Conservation (phyloP, 2,329 filamentous ascomycete species). For the Exophiala xenobiotica region DNA sequence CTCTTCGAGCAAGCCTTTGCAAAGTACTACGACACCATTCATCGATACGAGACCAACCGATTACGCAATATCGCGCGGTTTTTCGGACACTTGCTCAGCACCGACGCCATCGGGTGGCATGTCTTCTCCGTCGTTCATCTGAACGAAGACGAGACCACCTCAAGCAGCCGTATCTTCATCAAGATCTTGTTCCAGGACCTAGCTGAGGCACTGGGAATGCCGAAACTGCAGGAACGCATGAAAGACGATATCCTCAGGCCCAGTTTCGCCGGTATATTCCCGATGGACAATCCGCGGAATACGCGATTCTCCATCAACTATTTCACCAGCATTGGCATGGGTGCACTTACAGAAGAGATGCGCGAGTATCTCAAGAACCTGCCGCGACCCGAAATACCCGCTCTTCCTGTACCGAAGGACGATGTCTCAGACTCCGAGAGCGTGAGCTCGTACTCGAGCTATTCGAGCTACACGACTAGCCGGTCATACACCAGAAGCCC, state of each 20-base stretch:
- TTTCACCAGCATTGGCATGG: constrained; percentile 97
- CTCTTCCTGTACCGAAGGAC: constrained; percentile 53
- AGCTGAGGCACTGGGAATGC: constrained; percentile 79
- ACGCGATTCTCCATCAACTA: constrained; percentile 98
- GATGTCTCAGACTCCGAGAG: constrained; percentile 65
- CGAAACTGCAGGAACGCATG: constrained; percentile 72
- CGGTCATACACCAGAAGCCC: constrained; percentile 30
- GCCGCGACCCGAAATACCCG: constrained; percentile 76
- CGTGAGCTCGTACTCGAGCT: constrained; percentile 67
- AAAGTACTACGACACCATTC: constrained; percentile 96
- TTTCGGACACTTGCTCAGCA: constrained; percentile 86
- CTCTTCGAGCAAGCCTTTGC: constrained; percentile 87
- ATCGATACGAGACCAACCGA: constrained; percentile 93
- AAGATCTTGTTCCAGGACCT: constrained; percentile 97
- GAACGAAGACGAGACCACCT: constrained; percentile 96
- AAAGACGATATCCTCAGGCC: constrained; percentile 75
- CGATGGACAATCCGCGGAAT: constrained; percentile 82
- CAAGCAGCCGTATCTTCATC: constrained; percentile 94
- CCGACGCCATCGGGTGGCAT: constrained; percentile 90
- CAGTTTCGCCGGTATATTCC: constrained; percentile 82
- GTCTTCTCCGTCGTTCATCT: constrained; percentile 79
- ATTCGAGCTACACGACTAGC: constrained; percentile 64
- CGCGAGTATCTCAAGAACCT: constrained; percentile 85
- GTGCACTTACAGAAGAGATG: constrained; percentile 90
- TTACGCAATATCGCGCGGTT: constrained; percentile 93